phyloP scores from a whole-genome alignment of 2,329 filamentous ascomycete species.

The Penicillium griseofulvum region DNA sequence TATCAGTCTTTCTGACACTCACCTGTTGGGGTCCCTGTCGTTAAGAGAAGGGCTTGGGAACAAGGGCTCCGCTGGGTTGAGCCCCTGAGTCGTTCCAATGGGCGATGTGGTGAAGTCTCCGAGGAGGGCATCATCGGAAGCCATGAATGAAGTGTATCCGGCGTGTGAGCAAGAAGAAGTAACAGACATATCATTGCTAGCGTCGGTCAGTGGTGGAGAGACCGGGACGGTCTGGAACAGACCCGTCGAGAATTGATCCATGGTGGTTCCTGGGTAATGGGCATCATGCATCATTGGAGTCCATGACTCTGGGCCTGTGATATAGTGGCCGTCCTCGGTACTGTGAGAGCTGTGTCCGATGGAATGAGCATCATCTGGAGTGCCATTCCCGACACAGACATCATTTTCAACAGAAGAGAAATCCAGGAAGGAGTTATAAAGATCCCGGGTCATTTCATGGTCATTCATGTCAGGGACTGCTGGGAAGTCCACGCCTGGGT shows the following conservation, averaged over 20 bases:
- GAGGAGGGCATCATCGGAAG: conserved; percentile 39
- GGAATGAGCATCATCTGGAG: conserved; percentile 39
- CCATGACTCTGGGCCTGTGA: conserved; percentile 34
- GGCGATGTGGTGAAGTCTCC: conserved; percentile 37
- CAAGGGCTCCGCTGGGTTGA: conserved; percentile 40
- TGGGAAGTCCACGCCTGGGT: conserved; percentile 40
- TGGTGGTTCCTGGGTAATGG: conserved; percentile 34
- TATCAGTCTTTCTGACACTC: conserved; percentile 17
- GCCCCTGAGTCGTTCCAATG: conserved; percentile 31
- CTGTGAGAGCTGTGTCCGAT: conserved; percentile 38
- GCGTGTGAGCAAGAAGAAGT: conserved; percentile 41
- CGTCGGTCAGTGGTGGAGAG: conserved; percentile 44
- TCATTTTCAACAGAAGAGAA: conserved; percentile 44
- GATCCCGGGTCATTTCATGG: conserved; percentile 41
- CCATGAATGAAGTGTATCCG: conserved; percentile 39
- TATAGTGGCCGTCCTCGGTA: conserved; percentile 37
- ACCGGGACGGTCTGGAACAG: conserved; percentile 41
- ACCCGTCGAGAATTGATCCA: conserved; percentile 37
- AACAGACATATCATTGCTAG: conserved; percentile 42
- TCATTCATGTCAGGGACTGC: conserved; percentile 38
- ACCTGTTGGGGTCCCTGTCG: conserved; percentile 45
- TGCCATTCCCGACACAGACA: conserved; percentile 34
- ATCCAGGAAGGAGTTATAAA: conserved; percentile 41
- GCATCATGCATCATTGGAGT: conserved; percentile 37
- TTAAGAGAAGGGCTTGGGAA: conserved; percentile 41